A percentile compares a stretch with the other conserved stretches of the same genome.
Evolutionary conservation across 441 rosid genomes (phyloP).

Genomic region (Kokia cookei): DNA sequence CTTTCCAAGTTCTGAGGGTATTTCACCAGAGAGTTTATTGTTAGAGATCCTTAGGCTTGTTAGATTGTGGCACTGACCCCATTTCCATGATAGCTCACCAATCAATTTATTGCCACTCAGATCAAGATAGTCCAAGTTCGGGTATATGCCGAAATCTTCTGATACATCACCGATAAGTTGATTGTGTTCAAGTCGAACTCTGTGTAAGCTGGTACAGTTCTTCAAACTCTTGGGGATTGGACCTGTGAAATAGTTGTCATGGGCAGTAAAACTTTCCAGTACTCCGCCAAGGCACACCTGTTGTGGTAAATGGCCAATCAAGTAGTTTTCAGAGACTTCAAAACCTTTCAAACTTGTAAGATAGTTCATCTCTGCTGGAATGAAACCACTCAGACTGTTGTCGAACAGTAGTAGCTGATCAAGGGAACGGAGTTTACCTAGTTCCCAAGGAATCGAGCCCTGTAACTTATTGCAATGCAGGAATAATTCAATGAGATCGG

Average conservation of each 20-base stretch:
- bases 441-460: neutral
- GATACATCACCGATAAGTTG: neutral
- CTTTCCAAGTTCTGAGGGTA: neutral
- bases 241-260: neutral
- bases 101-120: neutral
- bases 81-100: neutral
- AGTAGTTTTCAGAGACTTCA: neutral
- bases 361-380: conserved; percentile 24
- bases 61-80: neutral
- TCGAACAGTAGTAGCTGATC: neutral
- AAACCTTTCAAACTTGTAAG: conserved; percentile 6
- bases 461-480: neutral
- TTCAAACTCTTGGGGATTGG: no score
- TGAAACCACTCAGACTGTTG: neutral
- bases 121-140: neutral
- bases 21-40: neutral
- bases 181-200: neutral
- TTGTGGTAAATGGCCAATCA: neutral
- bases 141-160: neutral
- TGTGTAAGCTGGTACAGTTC: neutral
- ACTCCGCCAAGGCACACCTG: neutral
- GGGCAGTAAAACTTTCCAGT: neutral
- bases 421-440: neutral
- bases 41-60: neutral
- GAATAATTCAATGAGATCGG: neutral